Percentiles rank a stretch among this genome's conserved stretches.
phyloP scores from a whole-genome alignment of 352 stramenopile species.

The Pythium folliculosum region DNA sequence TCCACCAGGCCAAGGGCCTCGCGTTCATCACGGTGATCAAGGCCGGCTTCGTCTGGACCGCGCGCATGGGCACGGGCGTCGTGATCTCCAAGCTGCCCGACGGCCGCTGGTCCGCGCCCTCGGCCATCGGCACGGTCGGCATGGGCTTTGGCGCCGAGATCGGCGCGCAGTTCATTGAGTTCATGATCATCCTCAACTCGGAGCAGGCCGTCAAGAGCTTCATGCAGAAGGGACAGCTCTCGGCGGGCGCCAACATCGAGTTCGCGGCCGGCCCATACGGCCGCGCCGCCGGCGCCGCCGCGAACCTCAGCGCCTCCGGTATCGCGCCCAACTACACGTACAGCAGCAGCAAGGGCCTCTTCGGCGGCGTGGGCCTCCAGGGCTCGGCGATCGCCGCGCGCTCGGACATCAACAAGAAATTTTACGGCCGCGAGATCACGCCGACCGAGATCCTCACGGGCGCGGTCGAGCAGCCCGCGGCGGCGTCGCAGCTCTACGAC shows the following conservation, averaged over 20 bases:
- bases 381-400: conserved; percentile 80
- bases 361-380: conserved; percentile 80
- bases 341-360: conserved; percentile 86
- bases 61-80: conserved; percentile 88
- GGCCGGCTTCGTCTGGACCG: conserved; percentile 86
- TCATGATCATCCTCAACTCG: conserved; percentile 94
- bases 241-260: conserved; percentile 79
- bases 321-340: conserved; percentile 89
- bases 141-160: conserved; percentile 86
- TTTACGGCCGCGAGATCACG: conserved; percentile 86
- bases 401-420: conserved; percentile 85
- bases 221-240: conserved; percentile 84
- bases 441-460: conserved; percentile 84
- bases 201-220: conserved; percentile 91
- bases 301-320: conserved; percentile 75
- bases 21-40: conserved; percentile 94
- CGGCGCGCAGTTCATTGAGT: conserved; percentile 83
- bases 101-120: conserved; percentile 94
- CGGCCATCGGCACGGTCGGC: conserved; percentile 91
- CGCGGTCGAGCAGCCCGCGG: conserved; percentile 76
- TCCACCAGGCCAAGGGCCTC: conserved; percentile 88
- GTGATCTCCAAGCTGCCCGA: conserved; percentile 94
- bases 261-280: conserved; percentile 82
- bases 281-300: conserved; percentile 70
- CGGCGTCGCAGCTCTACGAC: conserved; percentile 83